phyloP scores from a whole-genome alignment of 345 rosid genomes.

The Boechera divaricarpa region DNA sequence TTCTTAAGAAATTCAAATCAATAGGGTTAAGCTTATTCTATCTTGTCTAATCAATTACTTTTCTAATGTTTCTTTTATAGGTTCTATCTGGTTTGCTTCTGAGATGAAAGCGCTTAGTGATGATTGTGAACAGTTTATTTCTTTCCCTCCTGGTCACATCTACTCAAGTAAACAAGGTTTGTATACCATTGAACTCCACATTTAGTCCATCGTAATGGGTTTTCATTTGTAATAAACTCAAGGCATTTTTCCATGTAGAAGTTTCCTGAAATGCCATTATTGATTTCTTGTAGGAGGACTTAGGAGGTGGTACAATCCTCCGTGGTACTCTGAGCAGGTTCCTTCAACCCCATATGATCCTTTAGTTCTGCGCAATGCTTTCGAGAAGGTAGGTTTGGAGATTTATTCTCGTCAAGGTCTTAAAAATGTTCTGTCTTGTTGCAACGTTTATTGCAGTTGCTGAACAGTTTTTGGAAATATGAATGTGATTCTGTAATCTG shows the following conservation, averaged over 20 bases:
- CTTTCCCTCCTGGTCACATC: conserved; percentile 77
- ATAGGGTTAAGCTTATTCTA: not conserved
- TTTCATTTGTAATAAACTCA: not conserved
- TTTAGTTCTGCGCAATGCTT: conserved; percentile 56
- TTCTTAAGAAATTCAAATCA: not conserved
- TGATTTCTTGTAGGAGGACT: conserved; percentile 55
- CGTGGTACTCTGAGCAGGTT: conserved; percentile 68
- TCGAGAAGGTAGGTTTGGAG: conserved; percentile 60
- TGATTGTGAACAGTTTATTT: conserved; percentile 76
- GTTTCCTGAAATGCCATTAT: not conserved
- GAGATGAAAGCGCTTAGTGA: conserved; percentile 92
- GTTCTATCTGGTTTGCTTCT: conserved; percentile 87
- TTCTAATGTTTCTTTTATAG: conserved; percentile 45
- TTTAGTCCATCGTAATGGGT: not conserved
- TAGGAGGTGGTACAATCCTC: conserved; percentile 81
- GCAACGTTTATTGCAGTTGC: not conserved
- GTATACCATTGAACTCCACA: conserved; percentile 13
- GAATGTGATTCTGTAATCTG: conserved; percentile 5
- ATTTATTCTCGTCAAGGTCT: conserved; percentile 7
- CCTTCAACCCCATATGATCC: conserved; percentile 79
- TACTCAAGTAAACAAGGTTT: conserved; percentile 87
- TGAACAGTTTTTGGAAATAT: not conserved
- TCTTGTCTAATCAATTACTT: not conserved
- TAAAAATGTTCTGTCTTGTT: not conserved
- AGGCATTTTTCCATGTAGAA: conserved; percentile 1